Evolutionary conservation across 768 basidiomycete species (phyloP), one percentile per base, ranked within the genome.

Genomic region (Myochromella boudieri): DNA sequence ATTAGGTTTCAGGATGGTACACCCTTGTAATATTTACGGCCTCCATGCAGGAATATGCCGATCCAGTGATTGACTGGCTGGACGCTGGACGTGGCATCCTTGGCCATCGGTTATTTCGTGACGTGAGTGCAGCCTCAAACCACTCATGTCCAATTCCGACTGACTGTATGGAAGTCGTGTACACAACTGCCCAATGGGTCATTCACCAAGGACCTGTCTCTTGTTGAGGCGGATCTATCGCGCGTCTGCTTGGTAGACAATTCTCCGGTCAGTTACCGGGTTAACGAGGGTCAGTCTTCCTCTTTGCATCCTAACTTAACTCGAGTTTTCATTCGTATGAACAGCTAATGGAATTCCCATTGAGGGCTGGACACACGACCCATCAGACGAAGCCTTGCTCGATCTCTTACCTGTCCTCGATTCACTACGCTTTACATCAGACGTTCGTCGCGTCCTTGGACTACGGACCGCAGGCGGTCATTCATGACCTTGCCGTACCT

Each of bases 11-110:
- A 24, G 77, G 85, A 20, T 99, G 97, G 97, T 99, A 99, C 69
- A 98, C 95, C 1, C 80, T 99, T 49, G 94, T 99, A 43, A 93
- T 99, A 53, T 99, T 95, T 69, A 99, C 97, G 25, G 97, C 97
- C 6, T 97, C 95, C 7, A 92, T 99, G 91, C 89, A 94, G 61
- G 97, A 99, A 68, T 99, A 99, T 65, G 97, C 97, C 51, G 97
- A 99, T 72, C 97, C 97, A 0, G 95, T 99, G 22, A 99, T 99
- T 56, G 97, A 99, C 68, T 99, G 97, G 97, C 72, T 99, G 44
- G 97, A 99, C 62, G 92, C 87, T 44, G 92, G 94, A 3, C 81
- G 92, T 36, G 95, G 94, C 14, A 90, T 98, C 48, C 80, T 99
- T 27, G 81, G 77, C 2, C 87, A 89, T 52, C 83, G 94, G 27